Conservation (phyloP, 2,329 filamentous ascomycete genomes). For the Penicillium sp. region DNA sequence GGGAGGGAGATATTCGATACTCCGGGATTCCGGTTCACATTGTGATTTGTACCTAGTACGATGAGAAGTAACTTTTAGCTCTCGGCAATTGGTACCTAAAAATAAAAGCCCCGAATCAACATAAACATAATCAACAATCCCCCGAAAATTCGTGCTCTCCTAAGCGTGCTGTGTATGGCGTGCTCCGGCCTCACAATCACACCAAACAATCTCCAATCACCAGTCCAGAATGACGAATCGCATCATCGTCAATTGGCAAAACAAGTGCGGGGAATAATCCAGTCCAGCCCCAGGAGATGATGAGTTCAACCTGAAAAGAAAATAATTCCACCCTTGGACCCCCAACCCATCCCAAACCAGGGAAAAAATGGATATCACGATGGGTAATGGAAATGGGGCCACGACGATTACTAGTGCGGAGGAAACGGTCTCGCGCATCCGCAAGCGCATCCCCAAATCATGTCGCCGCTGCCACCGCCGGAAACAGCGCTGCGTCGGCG, state of each 20-base stretch:
- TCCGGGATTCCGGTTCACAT: slow-evolving; percentile 19
- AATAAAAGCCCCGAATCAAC: background rate
- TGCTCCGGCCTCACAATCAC: slow-evolving; percentile 15
- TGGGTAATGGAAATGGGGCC: background rate
- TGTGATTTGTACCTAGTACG: background rate
- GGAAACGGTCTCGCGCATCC: slow-evolving; percentile 16
- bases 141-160: no score
- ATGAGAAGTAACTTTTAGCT: no score
- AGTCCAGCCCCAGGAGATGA: no score
- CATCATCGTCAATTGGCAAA: slow-evolving; percentile 2
- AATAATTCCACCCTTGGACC: no score
- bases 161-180: background rate
- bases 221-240: slow-evolving; percentile 3
- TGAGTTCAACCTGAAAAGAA: no score
- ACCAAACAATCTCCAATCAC: slow-evolving; percentile 8
- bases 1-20: slow-evolving; percentile 10
- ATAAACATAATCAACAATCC: no score
- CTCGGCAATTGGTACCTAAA: background rate
- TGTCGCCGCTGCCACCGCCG: slow-evolving; percentile 31
- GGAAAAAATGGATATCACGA: background rate
- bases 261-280: slow-evolving; percentile 7
- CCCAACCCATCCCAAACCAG: background rate
- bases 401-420: background rate
- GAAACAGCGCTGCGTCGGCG: slow-evolving; percentile 31
- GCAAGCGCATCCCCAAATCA: slow-evolving; percentile 31